Conservation (phyloP, 179 eudicot genomes). For the Silene vulgaris region DNA sequence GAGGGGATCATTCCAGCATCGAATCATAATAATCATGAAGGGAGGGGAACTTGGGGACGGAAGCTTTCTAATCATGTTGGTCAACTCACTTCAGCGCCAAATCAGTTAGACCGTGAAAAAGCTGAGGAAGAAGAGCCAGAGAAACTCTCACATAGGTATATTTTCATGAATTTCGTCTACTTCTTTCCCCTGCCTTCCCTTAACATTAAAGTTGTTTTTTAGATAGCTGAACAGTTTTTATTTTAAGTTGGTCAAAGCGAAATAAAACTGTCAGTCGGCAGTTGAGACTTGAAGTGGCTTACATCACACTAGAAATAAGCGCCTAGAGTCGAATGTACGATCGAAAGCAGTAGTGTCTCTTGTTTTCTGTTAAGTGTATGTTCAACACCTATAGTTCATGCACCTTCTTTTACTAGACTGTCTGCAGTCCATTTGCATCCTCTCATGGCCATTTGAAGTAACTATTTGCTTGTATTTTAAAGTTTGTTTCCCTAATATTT, state of each 20-base stretch:
- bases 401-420: background rate
- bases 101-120: conserved; percentile 40
- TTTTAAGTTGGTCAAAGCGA: background rate
- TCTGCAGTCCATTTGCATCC: background rate
- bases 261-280: background rate
- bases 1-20: conserved; percentile 37
- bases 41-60: conserved; percentile 37
- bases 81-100: conserved; percentile 24
- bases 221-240: background rate
- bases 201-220: background rate
- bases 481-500: background rate
- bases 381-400: background rate
- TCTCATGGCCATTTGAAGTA: background rate
- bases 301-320: conserved; percentile 2
- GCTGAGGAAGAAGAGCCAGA: conserved; percentile 61
- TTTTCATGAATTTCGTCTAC: background rate
- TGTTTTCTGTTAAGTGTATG: background rate
- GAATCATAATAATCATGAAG: conserved; percentile 24
- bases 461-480: background rate
- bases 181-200: background rate
- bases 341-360: conserved; percentile 3
- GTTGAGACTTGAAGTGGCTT: background rate
- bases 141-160: conserved; percentile 76
- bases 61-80: conserved; percentile 21
- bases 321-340: background rate